A percentile compares a stretch with the other conserved stretches of the same genome.
Conservation (phyloP, 2,329 filamentous ascomycete species). For the Macrophomina phaseolina region DNA sequence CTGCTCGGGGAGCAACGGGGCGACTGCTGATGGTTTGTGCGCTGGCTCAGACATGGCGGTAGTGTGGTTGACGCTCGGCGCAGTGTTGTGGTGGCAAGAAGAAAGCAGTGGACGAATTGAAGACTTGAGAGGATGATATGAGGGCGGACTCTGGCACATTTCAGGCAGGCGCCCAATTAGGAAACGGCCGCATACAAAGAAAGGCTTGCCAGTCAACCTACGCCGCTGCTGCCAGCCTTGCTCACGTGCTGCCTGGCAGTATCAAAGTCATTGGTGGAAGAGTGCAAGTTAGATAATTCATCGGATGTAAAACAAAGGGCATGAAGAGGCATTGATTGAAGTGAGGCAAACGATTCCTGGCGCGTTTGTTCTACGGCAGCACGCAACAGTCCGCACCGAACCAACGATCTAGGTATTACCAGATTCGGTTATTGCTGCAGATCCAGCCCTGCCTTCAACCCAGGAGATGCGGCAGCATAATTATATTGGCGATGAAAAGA, state of each 20-base stretch:
- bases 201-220: neutral
- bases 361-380: neutral
- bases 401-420: no score
- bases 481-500: no score
- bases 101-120: neutral
- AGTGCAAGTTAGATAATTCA: neutral
- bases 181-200: conserved; percentile 6
- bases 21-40: neutral
- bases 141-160: neutral
- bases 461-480: no score
- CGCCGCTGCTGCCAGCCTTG: neutral
- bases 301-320: no score
- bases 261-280: neutral
- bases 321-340: neutral
- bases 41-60: neutral
- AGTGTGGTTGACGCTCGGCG: neutral
- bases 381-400: neutral
- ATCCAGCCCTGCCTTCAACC: no score
- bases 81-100: neutral
- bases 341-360: neutral
- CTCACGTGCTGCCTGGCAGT: neutral
- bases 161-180: neutral
- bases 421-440: no score
- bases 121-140: neutral
- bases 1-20: neutral